These are phyloP conservation scores for Penstemon barbatus DNA, from an alignment of 257 asterid genomes.

Conservation along the genomic window DNA sequence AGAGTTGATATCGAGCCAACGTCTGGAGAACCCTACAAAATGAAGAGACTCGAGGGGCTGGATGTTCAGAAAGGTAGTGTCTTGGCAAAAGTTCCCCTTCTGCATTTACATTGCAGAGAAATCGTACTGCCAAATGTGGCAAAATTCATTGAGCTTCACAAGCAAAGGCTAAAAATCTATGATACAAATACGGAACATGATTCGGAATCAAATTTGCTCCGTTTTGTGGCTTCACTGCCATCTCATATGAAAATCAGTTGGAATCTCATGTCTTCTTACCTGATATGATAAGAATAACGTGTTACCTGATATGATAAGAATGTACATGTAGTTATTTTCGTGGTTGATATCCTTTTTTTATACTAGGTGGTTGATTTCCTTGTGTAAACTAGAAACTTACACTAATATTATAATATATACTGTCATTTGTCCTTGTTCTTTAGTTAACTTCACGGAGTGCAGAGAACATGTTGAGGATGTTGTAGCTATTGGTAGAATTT, in stretches of 20 bases:
- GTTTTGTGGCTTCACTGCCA: constrained; percentile 86
- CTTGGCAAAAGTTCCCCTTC: constrained; percentile 77
- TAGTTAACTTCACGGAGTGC: too few relatives aligned
- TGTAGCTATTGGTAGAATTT: too few relatives aligned
- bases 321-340: not conserved
- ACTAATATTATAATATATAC: too few relatives aligned
- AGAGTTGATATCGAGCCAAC: constrained; percentile 77
- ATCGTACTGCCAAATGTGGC: constrained; percentile 78
- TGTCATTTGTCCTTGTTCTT: too few relatives aligned
- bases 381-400: too few relatives aligned
- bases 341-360: too few relatives aligned
- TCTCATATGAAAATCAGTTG: constrained; percentile 95
- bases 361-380: too few relatives aligned
- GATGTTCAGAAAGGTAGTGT: constrained; percentile 95
- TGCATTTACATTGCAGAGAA: constrained; percentile 91
- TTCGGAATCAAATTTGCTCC: constrained; percentile 55
- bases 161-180: constrained; percentile 2
- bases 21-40: constrained; percentile 64
- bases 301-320: not conserved
- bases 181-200: constrained; percentile 28
- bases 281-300: constrained; percentile 31
- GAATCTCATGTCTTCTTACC: constrained; percentile 77
- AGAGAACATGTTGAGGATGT: too few relatives aligned
- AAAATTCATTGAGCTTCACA: constrained; percentile 58
- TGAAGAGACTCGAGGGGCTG: constrained; percentile 81